These are phyloP conservation scores for Penicillium paradoxum DNA, from an alignment of 495 filamentous ascomycete genomes.

Conservation along the genomic window DNA sequence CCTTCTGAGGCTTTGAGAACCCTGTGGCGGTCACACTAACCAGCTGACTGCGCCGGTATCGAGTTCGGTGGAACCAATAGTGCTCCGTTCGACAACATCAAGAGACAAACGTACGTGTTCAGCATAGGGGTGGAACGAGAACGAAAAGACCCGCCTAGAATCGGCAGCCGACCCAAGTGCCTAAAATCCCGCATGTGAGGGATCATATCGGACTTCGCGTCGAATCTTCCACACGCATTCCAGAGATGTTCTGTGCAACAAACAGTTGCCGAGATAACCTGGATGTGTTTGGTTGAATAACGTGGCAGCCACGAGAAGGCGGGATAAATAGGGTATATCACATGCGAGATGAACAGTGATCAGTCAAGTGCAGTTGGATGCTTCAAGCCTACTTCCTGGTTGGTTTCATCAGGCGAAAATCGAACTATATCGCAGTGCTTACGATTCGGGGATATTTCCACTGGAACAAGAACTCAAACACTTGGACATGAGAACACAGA, in stretches of 20 bases:
- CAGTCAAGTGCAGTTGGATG: constrained; percentile 10
- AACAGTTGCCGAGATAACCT: background rate
- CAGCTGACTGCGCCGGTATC: constrained; percentile 1
- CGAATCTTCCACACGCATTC: constrained; percentile 22
- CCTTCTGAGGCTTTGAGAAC: background rate
- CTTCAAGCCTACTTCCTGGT: constrained; percentile 2
- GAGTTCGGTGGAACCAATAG: background rate
- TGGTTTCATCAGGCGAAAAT: constrained; percentile 7
- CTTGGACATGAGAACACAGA: no score
- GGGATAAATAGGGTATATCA: constrained; percentile 10
- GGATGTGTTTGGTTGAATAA: constrained; percentile 19
- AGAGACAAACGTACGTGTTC: background rate
- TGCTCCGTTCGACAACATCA: background rate
- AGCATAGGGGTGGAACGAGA: background rate
- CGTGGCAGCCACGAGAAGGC: constrained; percentile 42
- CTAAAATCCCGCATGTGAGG: background rate
- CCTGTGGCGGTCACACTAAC: background rate
- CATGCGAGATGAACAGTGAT: constrained; percentile 15
- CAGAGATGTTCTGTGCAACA: constrained; percentile 13
- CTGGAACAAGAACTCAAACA: background rate
- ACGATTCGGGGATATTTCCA: background rate
- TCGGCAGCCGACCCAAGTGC: background rate
- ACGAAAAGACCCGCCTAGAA: background rate
- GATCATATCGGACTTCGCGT: background rate
- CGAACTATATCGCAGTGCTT: background rate